phyloP scores from a whole-genome alignment of 139 green algal genomes.

The Picochlorum sp. region DNA sequence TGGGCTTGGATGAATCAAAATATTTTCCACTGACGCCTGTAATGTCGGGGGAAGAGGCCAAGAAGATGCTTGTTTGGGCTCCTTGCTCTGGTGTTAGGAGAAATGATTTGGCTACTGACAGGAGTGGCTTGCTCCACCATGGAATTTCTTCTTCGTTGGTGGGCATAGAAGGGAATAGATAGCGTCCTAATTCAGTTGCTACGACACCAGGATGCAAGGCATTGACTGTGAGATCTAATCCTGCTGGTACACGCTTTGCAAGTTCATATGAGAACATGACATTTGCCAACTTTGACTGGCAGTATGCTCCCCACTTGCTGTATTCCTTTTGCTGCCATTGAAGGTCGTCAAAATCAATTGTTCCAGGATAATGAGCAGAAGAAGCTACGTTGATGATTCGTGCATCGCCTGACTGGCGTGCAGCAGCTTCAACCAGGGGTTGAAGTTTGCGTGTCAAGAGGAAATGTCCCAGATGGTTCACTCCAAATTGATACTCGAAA shows the following conservation, averaged over 20 bases:
- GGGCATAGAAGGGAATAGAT: conserved; percentile 2
- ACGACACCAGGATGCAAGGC: conserved; percentile 75
- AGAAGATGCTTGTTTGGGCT: conserved; percentile 66
- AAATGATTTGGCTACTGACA: conserved; percentile 17
- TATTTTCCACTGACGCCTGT: conserved; percentile 66
- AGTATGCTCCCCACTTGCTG: conserved; percentile 42
- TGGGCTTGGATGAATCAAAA: conserved; percentile 44
- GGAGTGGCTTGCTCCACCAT: conserved; percentile 33
- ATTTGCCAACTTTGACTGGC: conserved; percentile 83
- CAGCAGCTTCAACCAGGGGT: conserved; percentile 37
- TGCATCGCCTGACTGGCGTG: neutral
- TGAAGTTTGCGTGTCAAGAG: conserved; percentile 59
- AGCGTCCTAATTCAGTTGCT: conserved; percentile 65
- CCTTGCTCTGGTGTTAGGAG: conserved; percentile 39
- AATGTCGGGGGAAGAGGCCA: conserved; percentile 52
- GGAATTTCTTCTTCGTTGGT: neutral
- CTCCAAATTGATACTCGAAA: conserved; percentile 58
- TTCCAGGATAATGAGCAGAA: conserved; percentile 59
- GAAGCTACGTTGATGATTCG: conserved; percentile 77
- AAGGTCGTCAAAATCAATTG: conserved; percentile 71
- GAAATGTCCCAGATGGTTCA: conserved; percentile 74
- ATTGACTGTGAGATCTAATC: conserved; percentile 46
- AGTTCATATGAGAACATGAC: conserved; percentile 85
- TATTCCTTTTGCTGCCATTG: conserved; percentile 37
- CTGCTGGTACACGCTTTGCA: conserved; percentile 29